Evolutionary conservation across 148 eudicot genomes (phyloP), one percentile per base, ranked within the genome.

Genomic region (Vaccinium darrowii): DNA sequence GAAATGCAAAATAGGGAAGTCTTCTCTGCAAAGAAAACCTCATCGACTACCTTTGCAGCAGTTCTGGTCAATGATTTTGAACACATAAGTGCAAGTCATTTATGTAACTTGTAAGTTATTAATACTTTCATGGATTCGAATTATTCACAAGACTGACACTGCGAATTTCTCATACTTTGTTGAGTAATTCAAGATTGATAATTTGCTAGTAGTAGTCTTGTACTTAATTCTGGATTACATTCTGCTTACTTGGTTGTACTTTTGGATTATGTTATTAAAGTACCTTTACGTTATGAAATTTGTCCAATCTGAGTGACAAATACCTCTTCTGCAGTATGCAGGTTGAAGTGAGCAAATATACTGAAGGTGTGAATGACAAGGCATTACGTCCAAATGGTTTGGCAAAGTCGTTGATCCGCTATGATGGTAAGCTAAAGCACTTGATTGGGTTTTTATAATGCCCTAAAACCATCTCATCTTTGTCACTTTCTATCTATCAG

Each of bases 321-420:
- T 57, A 73, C 43, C 85, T 81, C 60, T 23, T 52, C 82, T 83
- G 84, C 93, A 97, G 99, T 85, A 97, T 97, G 99, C 99, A 97
- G 93, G 99, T 97, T 62, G 99, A 97, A 88, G 98, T 97, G 85
- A 97, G 99, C 89, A 97, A 94, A 87, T 95, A 91, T 87, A 97
- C 99, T 5, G 99, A 97, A 92, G 99, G 99, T 56, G 89, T 90
- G 49, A 90, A 88, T 87, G 98, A 94, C 21, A 95, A 93, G 90
- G 95, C 89, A 47, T 57, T 95, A 74, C 90, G 99, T 72, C 99
- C 99, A 56, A 97, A 97, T 87, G 99, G 99, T 63, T 89, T 97
- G 85, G 93, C 99, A 9, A 91, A 88, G 86, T 97, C 99, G 63
- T 89, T 97, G 79, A 97, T 97, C 86, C 96, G 97, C 76, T 97